Evolutionary conservation across 805 yeast genomes (phyloP).

Genomic region (Vanderwaltozyma verrucispora): DNA sequence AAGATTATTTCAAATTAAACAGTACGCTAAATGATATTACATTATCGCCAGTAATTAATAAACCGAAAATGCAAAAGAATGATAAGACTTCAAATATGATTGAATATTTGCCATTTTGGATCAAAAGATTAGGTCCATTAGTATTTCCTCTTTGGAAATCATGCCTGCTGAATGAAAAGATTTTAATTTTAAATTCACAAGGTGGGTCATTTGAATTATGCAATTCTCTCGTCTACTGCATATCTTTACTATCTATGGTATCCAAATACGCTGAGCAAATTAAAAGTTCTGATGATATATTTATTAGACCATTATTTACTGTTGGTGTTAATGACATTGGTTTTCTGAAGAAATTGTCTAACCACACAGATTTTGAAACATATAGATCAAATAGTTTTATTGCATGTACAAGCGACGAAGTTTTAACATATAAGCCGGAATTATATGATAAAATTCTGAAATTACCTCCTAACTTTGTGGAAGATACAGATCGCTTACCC

Average conservation of each 20-base stretch:
- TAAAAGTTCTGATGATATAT: slow-evolving; percentile 4
- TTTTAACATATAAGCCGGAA: slow-evolving; percentile 16
- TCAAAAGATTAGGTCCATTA: slow-evolving; percentile 24
- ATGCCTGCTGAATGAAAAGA: slow-evolving; percentile 18
- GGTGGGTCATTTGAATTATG: slow-evolving; percentile 21
- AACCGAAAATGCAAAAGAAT: not conserved
- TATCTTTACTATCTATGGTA: slow-evolving; percentile 14
- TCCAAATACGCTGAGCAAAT: slow-evolving; percentile 2
- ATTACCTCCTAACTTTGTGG: slow-evolving; percentile 8
- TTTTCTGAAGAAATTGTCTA: slow-evolving; percentile 2
- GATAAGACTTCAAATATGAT: slow-evolving; percentile 1
- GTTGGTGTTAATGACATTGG: slow-evolving; percentile 16
- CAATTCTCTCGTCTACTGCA: slow-evolving; percentile 21
- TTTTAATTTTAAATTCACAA: slow-evolving; percentile 20
- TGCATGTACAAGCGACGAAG: slow-evolving; percentile 27
- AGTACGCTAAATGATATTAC: not conserved
- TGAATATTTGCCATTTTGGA: slow-evolving; percentile 17
- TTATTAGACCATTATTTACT: slow-evolving; percentile 13
- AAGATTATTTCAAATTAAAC: slow-evolving; percentile 9
- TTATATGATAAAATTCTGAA: slow-evolving; percentile 19
- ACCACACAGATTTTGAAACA: not conserved
- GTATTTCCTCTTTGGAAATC: slow-evolving; percentile 28
- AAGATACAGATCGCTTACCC: slow-evolving; percentile 3
- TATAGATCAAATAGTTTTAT: slow-evolving; percentile 11
- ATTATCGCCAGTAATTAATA: too few relatives aligned